These are phyloP conservation scores for Pugionium dolabratum DNA, from an alignment of 345 rosid species.

Conservation along the genomic window DNA sequence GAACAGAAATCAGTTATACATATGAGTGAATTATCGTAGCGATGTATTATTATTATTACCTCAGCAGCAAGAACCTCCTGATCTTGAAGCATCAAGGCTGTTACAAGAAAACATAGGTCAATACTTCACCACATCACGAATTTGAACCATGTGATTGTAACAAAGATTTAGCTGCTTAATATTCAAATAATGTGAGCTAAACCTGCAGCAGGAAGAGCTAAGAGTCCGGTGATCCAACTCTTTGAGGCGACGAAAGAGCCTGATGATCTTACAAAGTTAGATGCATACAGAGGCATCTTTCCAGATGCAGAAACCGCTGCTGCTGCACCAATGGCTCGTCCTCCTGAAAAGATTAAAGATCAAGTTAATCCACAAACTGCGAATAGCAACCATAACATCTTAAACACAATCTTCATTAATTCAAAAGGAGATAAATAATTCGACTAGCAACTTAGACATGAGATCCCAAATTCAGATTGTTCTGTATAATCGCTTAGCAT, in stretches of 20 bases:
- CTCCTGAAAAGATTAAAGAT: conserved; percentile 46
- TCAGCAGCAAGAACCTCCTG: conserved; percentile 89
- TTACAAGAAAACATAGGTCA: conserved; percentile 23
- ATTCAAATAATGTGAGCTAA: neutral
- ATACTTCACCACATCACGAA: neutral
- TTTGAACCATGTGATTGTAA: neutral
- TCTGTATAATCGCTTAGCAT: neutral
- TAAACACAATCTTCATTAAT: neutral
- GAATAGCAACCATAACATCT: neutral
- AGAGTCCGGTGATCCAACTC: conserved; percentile 79
- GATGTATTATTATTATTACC: conserved; percentile 45
- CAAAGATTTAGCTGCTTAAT: neutral
- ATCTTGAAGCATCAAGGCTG: conserved; percentile 84
- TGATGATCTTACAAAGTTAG: conserved; percentile 50
- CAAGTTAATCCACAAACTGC: neutral
- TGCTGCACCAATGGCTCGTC: conserved; percentile 70
- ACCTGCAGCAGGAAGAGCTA: conserved; percentile 95
- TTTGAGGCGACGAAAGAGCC: conserved; percentile 52
- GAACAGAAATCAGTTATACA: neutral
- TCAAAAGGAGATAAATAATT: neutral
- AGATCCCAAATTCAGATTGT: neutral
- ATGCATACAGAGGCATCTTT: conserved; percentile 54
- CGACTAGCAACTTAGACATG: neutral
- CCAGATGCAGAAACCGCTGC: conserved; percentile 60
- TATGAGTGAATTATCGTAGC: neutral